Base-by-base conservation (phyloP, 108 stramenopile genomes). In the Schizochytrium sp. region DNA sequence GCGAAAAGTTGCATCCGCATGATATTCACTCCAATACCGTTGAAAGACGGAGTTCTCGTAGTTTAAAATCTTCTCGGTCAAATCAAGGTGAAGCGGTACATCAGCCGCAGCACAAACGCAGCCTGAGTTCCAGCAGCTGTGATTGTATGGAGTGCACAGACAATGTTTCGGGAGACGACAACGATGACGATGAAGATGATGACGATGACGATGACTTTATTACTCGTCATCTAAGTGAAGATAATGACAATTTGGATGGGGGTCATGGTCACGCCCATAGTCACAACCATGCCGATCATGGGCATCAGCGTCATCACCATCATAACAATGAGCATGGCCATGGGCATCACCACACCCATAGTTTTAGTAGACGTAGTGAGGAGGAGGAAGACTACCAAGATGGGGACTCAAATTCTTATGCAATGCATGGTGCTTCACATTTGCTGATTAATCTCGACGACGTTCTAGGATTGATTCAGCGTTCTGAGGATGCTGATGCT, bases 401-500 rank as follows among this genome's bases (percentile, higher is more conserved):
- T n/a, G 17, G 19, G 19, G 59, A 60, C 59, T n/a, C 19, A 60
- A 19, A 17, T 60, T 60, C 59, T n/a, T 60, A 60, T n/a, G 59
- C 28, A 38, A n/a, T 15, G n/a, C 17, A 19, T n/a, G 46, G 50
- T 28, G 76, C 45, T 10, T 19, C 76, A 5, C 76, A 83, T 42
- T 38, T 83, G 76, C 28, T 83, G 8, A n/a, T 10, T 13, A 55
- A 49, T 3, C 76, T 83, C 8, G 53, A 55, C 5, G 76, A 83
- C 28, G 76, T 83, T 47, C 7, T 55, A 0, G n/a, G n/a, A 1
- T 40, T 83, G 0, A 55, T 83, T 83, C 47, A 55, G 2, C 47
- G 53, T n/a, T 47, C 76, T 7, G 50, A 83, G 40, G 76, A 83
- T 13, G 76, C 76, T 28, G 76, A 83, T 50, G 50, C 47, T 10